These are phyloP conservation scores for Porogramme epimiltina DNA, from an alignment of 1,284 basidiomycete species.

Conservation along the genomic window DNA sequence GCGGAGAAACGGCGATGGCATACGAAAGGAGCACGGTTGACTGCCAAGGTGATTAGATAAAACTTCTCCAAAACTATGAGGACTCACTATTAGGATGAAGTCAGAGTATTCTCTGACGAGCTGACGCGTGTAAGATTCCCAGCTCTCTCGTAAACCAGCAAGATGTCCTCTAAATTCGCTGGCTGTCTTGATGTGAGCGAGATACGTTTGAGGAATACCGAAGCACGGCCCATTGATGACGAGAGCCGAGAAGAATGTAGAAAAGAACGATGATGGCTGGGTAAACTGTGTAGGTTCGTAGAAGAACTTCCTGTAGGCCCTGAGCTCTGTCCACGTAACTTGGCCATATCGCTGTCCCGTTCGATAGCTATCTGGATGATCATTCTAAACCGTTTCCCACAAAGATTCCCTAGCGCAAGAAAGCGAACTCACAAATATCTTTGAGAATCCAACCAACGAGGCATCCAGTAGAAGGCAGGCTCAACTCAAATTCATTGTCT, in stretches of 20 bases:
- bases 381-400: not conserved
- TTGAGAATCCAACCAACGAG: conserved; percentile 26
- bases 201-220: conserved; percentile 53
- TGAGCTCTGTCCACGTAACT: conserved; percentile 38
- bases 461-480: conserved; percentile 5
- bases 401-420: not conserved
- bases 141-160: conserved; percentile 46
- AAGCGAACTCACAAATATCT: conserved; percentile 40
- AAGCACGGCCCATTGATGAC: conserved; percentile 49
- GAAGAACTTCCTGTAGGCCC: conserved; percentile 27
- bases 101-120: conserved; percentile 55
- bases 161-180: conserved; percentile 52
- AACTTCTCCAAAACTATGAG: not conserved
- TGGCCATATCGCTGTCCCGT: conserved; percentile 46
- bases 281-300: conserved; percentile 17
- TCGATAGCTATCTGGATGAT: conserved; percentile 42
- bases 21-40: conserved; percentile 60
- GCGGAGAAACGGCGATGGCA: conserved; percentile 24
- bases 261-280: conserved; percentile 13
- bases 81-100: conserved; percentile 52
- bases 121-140: conserved; percentile 49
- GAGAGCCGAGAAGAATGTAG: conserved; percentile 32
- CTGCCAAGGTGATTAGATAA: conserved; percentile 33
- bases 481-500: not conserved
- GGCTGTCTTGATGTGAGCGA: conserved; percentile 47